These are phyloP conservation scores for Verbena officinalis DNA, from an alignment of 257 asterid genomes.

Conservation along the genomic window DNA sequence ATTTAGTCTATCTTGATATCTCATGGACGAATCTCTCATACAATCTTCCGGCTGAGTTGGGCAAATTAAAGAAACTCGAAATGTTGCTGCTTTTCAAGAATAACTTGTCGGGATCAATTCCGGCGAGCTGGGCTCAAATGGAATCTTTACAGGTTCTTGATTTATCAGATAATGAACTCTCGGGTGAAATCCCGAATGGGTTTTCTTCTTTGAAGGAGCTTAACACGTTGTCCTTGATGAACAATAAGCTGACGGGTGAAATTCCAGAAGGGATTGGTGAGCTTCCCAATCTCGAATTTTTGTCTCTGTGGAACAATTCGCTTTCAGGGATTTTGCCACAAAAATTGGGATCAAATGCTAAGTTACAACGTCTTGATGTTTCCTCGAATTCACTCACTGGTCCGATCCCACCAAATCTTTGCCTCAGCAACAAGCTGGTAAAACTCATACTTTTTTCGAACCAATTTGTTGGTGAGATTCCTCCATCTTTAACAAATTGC, in stretches of 20 bases:
- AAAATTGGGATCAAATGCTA: constrained; percentile 68
- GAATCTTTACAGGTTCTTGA: constrained; percentile 52
- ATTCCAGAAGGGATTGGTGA: constrained; percentile 74
- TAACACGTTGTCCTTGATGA: constrained; percentile 50
- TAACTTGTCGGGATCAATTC: constrained; percentile 58
- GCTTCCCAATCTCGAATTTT: constrained; percentile 61
- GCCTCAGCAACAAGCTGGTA: constrained; percentile 50
- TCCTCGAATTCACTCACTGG: constrained; percentile 77
- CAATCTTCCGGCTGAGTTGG: constrained; percentile 53
- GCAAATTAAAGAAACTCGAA: constrained; percentile 50
- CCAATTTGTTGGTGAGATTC: constrained; percentile 61
- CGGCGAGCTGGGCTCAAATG: constrained; percentile 49
- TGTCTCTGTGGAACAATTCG: constrained; percentile 81
- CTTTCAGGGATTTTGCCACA: constrained; percentile 74
- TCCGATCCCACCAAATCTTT: constrained; percentile 73
- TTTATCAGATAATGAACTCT: constrained; percentile 65
- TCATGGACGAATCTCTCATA: constrained; percentile 74
- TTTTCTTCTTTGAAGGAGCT: constrained; percentile 53
- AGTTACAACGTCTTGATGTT: constrained; percentile 66
- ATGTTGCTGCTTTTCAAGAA: constrained; percentile 59
- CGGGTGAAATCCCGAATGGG: constrained; percentile 65
- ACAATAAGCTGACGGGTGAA: constrained; percentile 67
- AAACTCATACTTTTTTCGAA: constrained; percentile 80
- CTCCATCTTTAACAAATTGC: constrained; percentile 68
- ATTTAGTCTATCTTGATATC: constrained; percentile 64